Percentiles rank a stretch among this genome's conserved stretches.
Conservation (phyloP, 768 basidiomycete species). For the Favolaschia claudopus region DNA sequence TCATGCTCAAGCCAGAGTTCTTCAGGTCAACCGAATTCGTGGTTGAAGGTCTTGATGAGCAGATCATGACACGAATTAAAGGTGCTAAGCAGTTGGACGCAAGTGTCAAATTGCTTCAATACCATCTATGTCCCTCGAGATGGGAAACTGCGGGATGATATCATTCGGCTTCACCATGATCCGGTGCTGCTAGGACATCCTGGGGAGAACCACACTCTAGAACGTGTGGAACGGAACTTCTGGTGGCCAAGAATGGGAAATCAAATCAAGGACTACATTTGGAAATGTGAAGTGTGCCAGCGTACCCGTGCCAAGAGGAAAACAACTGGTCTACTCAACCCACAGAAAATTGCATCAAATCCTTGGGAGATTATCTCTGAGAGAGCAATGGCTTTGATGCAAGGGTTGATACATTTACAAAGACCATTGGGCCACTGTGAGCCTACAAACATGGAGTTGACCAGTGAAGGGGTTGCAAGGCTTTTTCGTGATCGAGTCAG, state of each 20-base stretch:
- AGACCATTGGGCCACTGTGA: no score
- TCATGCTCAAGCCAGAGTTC: not conserved
- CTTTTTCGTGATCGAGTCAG: conserved; percentile 28
- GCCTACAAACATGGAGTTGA: no score
- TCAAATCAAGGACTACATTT: no score
- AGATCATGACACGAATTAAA: not conserved
- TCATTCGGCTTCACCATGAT: conserved; percentile 37
- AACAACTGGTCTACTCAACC: conserved; percentile 33
- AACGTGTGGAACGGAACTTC: no score
- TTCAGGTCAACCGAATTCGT: conserved; percentile 1
- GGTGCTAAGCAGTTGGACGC: not conserved
- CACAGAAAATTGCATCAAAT: conserved; percentile 19
- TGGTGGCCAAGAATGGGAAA: no score
- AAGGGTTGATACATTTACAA: no score
- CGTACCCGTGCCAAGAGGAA: conserved; percentile 42
- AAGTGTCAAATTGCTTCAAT: conserved; percentile 4
- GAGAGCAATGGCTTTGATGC: no score
- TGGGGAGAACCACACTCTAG: no score
- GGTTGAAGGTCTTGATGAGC: not conserved
- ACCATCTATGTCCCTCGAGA: conserved; percentile 22
- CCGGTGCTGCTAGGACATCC: conserved; percentile 31
- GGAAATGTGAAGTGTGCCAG: no score
- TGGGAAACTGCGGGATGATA: conserved; percentile 15
- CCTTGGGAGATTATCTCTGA: no score
- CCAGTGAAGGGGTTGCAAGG: conserved; percentile 29